Evolutionary conservation across 345 rosid genomes (phyloP), one percentile per base, ranked within the genome.

Genomic region (Eucalyptus grandis): DNA sequence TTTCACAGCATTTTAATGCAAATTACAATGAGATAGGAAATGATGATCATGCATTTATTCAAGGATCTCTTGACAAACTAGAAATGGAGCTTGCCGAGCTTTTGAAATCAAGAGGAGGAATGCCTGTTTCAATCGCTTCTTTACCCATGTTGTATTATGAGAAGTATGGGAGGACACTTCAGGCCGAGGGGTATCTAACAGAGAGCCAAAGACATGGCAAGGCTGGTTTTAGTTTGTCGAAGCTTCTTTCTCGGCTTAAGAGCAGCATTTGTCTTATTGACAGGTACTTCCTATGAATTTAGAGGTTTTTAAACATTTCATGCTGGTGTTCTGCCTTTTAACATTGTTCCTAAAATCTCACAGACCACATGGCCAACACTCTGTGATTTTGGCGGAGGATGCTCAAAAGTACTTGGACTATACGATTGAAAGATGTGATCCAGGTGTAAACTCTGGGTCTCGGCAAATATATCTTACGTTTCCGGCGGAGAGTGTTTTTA

Each of bases 121-220:
- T 93, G 86, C 99, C 99, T 2, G 96, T 98, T 86, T 97, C 99
- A 1, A 98, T 98, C 50, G 99, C 99, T 87, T 96, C 99, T 14
- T 92, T 98, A 90, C 99, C 99, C 11, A 95, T 94, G 96, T 90
- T 97, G 94, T 98, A 97, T 67, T 96, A 91, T 24, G 99, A 96
- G 91, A 98, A 94, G 92, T 97, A 94, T 47, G 99, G 99, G 88
- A 94, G 91, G 94, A 94, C 91, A 30, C 97, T 98, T 91, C 99
- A 96, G 93, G 99, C 99, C 47, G 99, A 98, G 87, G 99, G 99
- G 37, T 98, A 98, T 90, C 98, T 98, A 50, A 96, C 98, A 1
- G 99, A 97, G 94, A 96, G 99, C 95, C 99, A 97, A 91, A 94
- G 99, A 92, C 99, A 97, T 86, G 99, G 99, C 34, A 97, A 96